Percentiles rank a stretch among this genome's conserved stretches.
phyloP scores from a whole-genome alignment of 176 grass and related monocot genomes.

The Avena sativa region DNA sequence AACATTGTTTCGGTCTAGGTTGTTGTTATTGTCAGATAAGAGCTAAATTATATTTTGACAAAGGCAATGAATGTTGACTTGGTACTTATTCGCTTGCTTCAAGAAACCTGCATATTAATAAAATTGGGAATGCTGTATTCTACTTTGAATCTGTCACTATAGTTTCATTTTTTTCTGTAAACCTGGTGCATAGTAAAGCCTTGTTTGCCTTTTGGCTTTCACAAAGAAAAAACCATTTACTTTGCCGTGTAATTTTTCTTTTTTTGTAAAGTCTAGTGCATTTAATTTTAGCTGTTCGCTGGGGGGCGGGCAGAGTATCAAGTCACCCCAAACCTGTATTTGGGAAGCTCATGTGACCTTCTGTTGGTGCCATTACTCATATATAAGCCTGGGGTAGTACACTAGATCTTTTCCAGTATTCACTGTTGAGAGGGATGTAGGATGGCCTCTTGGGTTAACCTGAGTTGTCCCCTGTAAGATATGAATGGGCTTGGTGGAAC shows the following conservation, averaged over 20 bases:
- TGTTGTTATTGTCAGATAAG: background rate
- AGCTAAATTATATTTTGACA: background rate
- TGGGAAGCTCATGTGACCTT: background rate
- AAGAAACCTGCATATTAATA: background rate
- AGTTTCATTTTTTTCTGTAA: background rate
- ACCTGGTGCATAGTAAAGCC: background rate
- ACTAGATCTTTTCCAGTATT: background rate
- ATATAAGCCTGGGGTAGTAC: background rate
- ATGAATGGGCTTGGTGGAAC: background rate
- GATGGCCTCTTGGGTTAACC: background rate
- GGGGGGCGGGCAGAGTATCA: background rate
- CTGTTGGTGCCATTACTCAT: background rate
- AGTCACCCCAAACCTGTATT: background rate
- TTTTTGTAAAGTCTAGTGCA: background rate
- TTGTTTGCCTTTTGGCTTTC: background rate
- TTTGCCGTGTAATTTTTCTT: background rate
- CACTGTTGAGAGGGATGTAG: background rate
- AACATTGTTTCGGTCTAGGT: background rate
- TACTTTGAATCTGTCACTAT: slow-evolving; percentile 14
- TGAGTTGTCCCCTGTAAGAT: background rate
- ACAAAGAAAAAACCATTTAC: background rate
- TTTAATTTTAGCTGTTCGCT: background rate
- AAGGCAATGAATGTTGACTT: background rate
- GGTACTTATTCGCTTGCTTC: background rate
- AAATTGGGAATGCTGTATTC: background rate